Conservation (phyloP, 2,329 filamentous ascomycete genomes). For the Monilinia fructigena region DNA sequence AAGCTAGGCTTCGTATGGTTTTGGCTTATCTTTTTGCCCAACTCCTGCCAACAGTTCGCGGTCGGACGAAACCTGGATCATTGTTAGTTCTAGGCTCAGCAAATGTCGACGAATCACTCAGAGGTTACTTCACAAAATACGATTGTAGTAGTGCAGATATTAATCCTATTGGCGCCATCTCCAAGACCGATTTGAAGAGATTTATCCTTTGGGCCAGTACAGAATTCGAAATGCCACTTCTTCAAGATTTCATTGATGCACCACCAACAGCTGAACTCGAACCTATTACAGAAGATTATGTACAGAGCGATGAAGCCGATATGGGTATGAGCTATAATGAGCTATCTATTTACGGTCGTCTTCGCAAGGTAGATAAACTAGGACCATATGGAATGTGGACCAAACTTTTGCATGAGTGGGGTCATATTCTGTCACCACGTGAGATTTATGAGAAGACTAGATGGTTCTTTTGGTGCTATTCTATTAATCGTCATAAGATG, state of each 20-base stretch:
- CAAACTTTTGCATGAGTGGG: slow-evolving; percentile 20
- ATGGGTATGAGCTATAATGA: slow-evolving; percentile 56
- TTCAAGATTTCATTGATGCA: slow-evolving; percentile 64
- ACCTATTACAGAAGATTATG: slow-evolving; percentile 58
- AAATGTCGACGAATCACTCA: slow-evolving; percentile 60
- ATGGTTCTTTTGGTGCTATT: slow-evolving; percentile 44
- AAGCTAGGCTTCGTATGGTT: slow-evolving; percentile 64
- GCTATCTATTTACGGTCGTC: slow-evolving; percentile 46
- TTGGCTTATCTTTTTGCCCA: slow-evolving; percentile 59
- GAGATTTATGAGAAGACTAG: slow-evolving; percentile 19
- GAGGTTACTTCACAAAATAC: slow-evolving; percentile 62
- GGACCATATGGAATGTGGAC: slow-evolving; percentile 40
- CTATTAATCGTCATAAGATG: slow-evolving; percentile 60
- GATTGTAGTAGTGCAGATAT: slow-evolving; percentile 45
- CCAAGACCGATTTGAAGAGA: slow-evolving; percentile 66
- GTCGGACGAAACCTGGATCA: slow-evolving; percentile 49
- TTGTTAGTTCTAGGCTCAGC: slow-evolving; percentile 66
- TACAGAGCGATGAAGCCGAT: slow-evolving; percentile 46
- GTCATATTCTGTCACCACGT: slow-evolving; percentile 19
- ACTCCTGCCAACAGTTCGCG: slow-evolving; percentile 59
- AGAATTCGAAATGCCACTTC: slow-evolving; percentile 61
- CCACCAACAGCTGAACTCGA: slow-evolving; percentile 62
- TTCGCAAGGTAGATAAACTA: slow-evolving; percentile 48
- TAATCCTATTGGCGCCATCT: slow-evolving; percentile 61
- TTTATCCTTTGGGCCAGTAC: slow-evolving; percentile 66